phyloP scores from a whole-genome alignment of 768 basidiomycete genomes.

The Hericium erinaceus region DNA sequence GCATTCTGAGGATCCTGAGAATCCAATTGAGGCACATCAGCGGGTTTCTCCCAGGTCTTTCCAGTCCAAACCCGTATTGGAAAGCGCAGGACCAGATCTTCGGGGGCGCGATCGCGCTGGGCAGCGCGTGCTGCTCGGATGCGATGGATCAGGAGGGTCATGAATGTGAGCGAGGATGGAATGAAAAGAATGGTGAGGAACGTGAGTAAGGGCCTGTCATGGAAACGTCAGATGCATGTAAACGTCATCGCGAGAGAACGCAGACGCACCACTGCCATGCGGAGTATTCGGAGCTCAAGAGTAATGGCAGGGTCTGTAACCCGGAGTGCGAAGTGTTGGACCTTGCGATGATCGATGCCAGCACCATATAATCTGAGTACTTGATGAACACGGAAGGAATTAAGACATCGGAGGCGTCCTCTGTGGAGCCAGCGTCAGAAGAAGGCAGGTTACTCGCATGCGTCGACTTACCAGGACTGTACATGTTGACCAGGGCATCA shows the following conservation, averaged over 20 bases:
- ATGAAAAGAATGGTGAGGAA: slow-evolving; percentile 84
- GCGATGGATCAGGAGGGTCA: slow-evolving; percentile 85
- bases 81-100: slow-evolving; percentile 65
- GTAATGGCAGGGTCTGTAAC: slow-evolving; percentile 61
- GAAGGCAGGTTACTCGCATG: slow-evolving; percentile 2
- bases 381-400: slow-evolving; percentile 88
- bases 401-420: slow-evolving; percentile 74
- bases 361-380: slow-evolving; percentile 65
- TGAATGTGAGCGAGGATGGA: slow-evolving; percentile 80
- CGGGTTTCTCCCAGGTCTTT: slow-evolving; percentile 61
- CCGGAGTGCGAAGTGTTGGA: slow-evolving; percentile 79
- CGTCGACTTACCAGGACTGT: slow-evolving; percentile 62
- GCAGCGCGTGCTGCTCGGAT: slow-evolving; percentile 76
- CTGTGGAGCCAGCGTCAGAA: slow-evolving; percentile 27
- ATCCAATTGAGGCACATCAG: background rate
- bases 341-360: slow-evolving; percentile 57
- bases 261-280: slow-evolving; percentile 93
- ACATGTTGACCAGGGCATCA: slow-evolving; percentile 83
- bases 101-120: slow-evolving; percentile 75
- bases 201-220: slow-evolving; percentile 67
- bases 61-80: slow-evolving; percentile 83
- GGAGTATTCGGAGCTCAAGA: slow-evolving; percentile 71
- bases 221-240: slow-evolving; percentile 4
- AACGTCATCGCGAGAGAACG: slow-evolving; percentile 20
- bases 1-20: background rate